phyloP scores from a whole-genome alignment of 192 early-diverging fungal species.

The Coemansia sp. region DNA sequence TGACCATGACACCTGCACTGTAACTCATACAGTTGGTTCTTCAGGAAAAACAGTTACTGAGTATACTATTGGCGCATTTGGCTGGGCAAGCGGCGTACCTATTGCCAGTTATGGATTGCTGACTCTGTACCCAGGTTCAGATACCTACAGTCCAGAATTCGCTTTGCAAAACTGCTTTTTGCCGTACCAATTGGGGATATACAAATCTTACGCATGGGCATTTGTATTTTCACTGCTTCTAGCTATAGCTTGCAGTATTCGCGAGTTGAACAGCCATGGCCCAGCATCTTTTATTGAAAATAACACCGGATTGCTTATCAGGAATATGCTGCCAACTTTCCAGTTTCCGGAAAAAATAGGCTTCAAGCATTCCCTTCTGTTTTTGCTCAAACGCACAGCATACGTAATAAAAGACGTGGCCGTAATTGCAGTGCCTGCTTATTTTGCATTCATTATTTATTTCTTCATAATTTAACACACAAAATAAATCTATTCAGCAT shows the following conservation, averaged over 20 bases:
- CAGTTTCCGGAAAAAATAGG: too few relatives aligned
- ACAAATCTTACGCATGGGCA: constrained; percentile 27
- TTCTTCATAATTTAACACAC: constrained; percentile 10
- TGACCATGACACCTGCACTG: constrained; percentile 89
- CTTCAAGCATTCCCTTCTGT: too few relatives aligned
- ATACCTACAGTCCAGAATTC: constrained; percentile 18
- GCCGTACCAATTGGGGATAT: constrained; percentile 68
- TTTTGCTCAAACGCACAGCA: not conserved
- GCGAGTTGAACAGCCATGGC: not conserved
- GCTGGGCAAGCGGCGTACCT: constrained; percentile 58
- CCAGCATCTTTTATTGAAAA: not conserved
- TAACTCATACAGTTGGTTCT: constrained; percentile 41
- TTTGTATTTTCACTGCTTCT: constrained; percentile 21
- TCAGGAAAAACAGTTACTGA: constrained; percentile 20
- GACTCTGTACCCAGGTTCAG: constrained; percentile 24
- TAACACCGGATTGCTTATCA: not conserved
- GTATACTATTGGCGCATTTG: constrained; percentile 63
- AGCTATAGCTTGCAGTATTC: constrained; percentile 6
- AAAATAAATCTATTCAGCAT: not conserved
- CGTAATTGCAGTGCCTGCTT: constrained; percentile 15
- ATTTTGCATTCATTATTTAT: constrained; percentile 9
- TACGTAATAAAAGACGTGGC: constrained; percentile 13
- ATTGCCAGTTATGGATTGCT: constrained; percentile 59
- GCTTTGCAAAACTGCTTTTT: constrained; percentile 59
- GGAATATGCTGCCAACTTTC: too few relatives aligned